Percentiles rank a stretch among this genome's conserved stretches.
Conservation (phyloP, 352 stramenopile genomes). For the Globisporangium barbulae region DNA sequence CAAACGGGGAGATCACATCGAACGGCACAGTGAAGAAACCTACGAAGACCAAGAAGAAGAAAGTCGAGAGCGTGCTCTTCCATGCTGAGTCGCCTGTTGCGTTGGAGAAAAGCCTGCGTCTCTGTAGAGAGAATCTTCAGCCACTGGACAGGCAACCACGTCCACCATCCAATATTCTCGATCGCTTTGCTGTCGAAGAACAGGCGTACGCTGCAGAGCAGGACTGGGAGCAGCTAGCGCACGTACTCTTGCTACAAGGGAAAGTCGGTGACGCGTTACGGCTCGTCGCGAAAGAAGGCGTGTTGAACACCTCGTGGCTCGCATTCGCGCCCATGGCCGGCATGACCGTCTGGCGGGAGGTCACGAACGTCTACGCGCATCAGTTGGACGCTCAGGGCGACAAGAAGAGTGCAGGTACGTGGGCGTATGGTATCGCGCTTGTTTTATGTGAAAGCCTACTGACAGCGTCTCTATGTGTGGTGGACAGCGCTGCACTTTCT, state of each 20-base stretch:
- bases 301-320: constrained; percentile 52
- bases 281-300: constrained; percentile 45
- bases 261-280: constrained; percentile 53
- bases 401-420: constrained; percentile 40
- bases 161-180: background rate
- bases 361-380: constrained; percentile 55
- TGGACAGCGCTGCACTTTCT: constrained; percentile 52
- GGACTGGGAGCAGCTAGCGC: constrained; percentile 53
- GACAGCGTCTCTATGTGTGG: background rate
- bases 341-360: constrained; percentile 64
- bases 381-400: constrained; percentile 48
- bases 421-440: background rate
- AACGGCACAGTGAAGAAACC: constrained; percentile 19
- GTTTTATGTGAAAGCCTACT: constrained; percentile 1
- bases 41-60: constrained; percentile 26
- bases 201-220: constrained; percentile 24
- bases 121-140: constrained; percentile 10
- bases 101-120: constrained; percentile 18
- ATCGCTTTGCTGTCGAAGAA: constrained; percentile 19
- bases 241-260: constrained; percentile 48
- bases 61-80: constrained; percentile 20
- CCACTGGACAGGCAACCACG: background rate
- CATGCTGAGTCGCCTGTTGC: constrained; percentile 19
- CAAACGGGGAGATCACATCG: background rate
- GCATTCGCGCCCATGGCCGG: constrained; percentile 70